Evolutionary conservation across 2,329 filamentous ascomycete genomes (phyloP).

Genomic region (Aureobasidium leucospermi): DNA sequence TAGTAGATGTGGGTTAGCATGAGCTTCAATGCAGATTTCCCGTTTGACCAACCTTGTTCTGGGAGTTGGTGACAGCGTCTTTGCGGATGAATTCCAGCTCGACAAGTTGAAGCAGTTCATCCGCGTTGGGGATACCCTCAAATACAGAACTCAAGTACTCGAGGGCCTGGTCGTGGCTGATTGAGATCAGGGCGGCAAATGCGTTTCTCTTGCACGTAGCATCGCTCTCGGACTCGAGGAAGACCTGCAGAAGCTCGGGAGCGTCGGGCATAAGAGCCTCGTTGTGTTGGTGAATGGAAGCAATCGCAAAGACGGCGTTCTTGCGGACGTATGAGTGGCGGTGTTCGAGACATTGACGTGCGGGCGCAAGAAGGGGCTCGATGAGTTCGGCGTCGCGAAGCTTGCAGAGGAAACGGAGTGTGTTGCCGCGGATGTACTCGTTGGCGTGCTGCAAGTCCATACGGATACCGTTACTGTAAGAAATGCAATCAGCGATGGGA

Average conservation of each 20-base stretch:
- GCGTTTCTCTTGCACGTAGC: conserved; percentile 97
- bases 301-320: conserved; percentile 91
- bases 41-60: conserved; percentile 67
- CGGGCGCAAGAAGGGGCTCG: conserved; percentile 88
- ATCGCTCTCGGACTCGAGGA: conserved; percentile 86
- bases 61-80: conserved; percentile 87
- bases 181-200: conserved; percentile 81
- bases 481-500: neutral
- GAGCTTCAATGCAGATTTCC: neutral
- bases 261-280: conserved; percentile 92
- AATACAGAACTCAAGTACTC: conserved; percentile 84
- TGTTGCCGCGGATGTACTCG: conserved; percentile 97
- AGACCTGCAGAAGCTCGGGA: conserved; percentile 80
- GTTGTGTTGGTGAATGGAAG: conserved; percentile 86
- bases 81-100: conserved; percentile 97
- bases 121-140: conserved; percentile 86
- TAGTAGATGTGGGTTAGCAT: conserved; percentile 28
- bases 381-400: conserved; percentile 91
- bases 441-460: conserved; percentile 97
- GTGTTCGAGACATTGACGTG: conserved; percentile 87
- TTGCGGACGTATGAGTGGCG: conserved; percentile 97
- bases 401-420: conserved; percentile 95
- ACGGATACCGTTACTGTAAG: conserved; percentile 81
- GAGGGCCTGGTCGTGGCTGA: conserved; percentile 88
- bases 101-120: conserved; percentile 86